Conservation (phyloP, 2,329 filamentous ascomycete species). For the Alternaria metachromatica region DNA sequence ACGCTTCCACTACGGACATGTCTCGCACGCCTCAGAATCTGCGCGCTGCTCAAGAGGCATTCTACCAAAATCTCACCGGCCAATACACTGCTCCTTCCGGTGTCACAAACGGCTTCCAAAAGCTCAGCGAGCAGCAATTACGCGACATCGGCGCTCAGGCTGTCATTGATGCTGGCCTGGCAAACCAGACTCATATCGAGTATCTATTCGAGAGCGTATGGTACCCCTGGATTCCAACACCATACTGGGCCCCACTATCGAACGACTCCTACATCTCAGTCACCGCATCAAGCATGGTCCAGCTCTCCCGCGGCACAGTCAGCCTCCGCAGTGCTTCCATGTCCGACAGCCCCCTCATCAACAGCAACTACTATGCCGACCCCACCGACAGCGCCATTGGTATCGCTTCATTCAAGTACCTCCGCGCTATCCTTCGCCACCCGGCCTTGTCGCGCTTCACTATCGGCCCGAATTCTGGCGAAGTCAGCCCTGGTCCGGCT, state of each 20-base stretch:
- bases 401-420: slow-evolving; percentile 42
- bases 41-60: slow-evolving; percentile 33
- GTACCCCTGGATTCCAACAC: slow-evolving; percentile 36
- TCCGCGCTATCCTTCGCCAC: slow-evolving; percentile 35
- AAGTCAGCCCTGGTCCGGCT: slow-evolving; percentile 37
- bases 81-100: slow-evolving; percentile 42
- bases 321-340: slow-evolving; percentile 40
- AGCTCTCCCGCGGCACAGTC: slow-evolving; percentile 47
- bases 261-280: slow-evolving; percentile 46
- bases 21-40: slow-evolving; percentile 29
- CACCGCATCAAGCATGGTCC: slow-evolving; percentile 33
- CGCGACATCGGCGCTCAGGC: slow-evolving; percentile 27
- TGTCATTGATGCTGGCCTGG: slow-evolving; percentile 22
- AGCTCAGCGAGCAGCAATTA: slow-evolving; percentile 21
- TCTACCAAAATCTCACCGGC: slow-evolving; percentile 36
- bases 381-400: slow-evolving; percentile 42
- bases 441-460: slow-evolving; percentile 24
- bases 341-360: slow-evolving; percentile 41
- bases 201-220: slow-evolving; percentile 33
- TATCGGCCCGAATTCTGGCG: slow-evolving; percentile 30
- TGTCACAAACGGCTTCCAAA: slow-evolving; percentile 42
- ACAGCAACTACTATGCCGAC: slow-evolving; percentile 46
- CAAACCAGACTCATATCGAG: slow-evolving; percentile 39
- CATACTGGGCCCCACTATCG: slow-evolving; percentile 38
- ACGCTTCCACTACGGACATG: slow-evolving; percentile 32